Conservation (phyloP, 2,329 filamentous ascomycete species). For the Colletotrichum navitas region DNA sequence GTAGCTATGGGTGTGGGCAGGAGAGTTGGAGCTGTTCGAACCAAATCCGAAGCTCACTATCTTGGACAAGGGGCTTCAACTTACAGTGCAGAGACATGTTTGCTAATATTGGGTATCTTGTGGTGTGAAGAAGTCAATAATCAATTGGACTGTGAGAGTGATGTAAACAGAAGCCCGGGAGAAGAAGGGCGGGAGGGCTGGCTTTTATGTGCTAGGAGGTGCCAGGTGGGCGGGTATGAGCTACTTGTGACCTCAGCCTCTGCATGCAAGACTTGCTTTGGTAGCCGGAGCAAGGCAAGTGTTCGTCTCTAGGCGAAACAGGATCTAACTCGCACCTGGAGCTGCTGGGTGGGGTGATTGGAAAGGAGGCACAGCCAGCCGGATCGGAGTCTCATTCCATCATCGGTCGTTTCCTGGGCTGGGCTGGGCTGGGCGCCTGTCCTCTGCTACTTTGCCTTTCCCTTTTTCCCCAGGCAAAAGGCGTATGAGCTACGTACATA, state of each 20-base stretch:
- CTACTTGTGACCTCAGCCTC: conserved; percentile 40
- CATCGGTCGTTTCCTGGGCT: conserved; percentile 30
- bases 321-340: conserved; percentile 16
- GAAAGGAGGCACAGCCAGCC: conserved; percentile 11
- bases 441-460: not conserved
- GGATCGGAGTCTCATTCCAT: conserved; percentile 40
- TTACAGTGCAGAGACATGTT: conserved; percentile 73
- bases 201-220: conserved; percentile 40
- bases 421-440: not conserved
- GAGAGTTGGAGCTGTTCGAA: not conserved
- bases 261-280: conserved; percentile 22
- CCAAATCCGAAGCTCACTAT: not conserved
- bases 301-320: conserved; percentile 35
- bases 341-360: conserved; percentile 10
- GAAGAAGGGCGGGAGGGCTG: conserved; percentile 30
- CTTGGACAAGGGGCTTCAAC: conserved; percentile 45
- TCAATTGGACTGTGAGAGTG: conserved; percentile 28
- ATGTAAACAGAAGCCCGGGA: not conserved
- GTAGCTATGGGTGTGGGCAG: too few relatives aligned
- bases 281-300: conserved; percentile 28
- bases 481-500: conserved; percentile 10
- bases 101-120: conserved; percentile 44
- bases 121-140: conserved; percentile 25
- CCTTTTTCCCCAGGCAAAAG: conserved; percentile 6
- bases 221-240: conserved; percentile 24